Evolutionary conservation across 768 basidiomycete genomes (phyloP), one percentile per base, ranked within the genome.

Genomic region (Mycena galericulata): DNA sequence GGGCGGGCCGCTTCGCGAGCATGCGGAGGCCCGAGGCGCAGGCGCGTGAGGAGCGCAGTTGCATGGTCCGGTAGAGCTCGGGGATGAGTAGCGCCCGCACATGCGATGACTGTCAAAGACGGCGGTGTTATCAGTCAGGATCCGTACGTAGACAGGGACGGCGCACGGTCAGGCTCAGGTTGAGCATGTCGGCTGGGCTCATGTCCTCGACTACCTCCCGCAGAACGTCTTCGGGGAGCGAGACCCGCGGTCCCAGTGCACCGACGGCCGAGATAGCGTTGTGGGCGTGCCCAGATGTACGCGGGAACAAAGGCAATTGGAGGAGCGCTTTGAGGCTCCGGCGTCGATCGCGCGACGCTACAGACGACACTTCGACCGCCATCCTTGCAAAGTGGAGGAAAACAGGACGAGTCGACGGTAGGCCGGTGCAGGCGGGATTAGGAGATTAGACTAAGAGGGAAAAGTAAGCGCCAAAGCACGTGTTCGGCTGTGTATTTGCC

Each of bases 21-120:
- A 86, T 81, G 4, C 68, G 61, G 32, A 87, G 76, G 1, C 81
- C 79, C 2, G 73, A 58, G 43, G 70, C 74, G 65, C 85, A 86
- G 67, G 81, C 77, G 24, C 74, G 72, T 64, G 81, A 83, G 8
- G 85, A 86, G 56, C 81, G 82, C 34, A 86, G 79, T 27, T 81
- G 77, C 20, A 87, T 80, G 2, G 82, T 82, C 8, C 81, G 77
- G 71, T 87, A 87, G 0, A 87, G 75, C 27, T 79, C 78, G 4
- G 85, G 84, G 24, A 67, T 32, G 34, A 75, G 61, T 10, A 75
- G 68, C 9, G 26, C 30, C 17, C 79, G 79, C 2, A 83, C 49
- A 24, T 74, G 69, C 14, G 72, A 74, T 46, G 78, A 81, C 82
- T 83, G 43, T 30, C 34, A 51, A 60, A 22, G 49, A 29, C 26